These are phyloP conservation scores for Hansenula anomala DNA, from an alignment of 1,139 yeast species.

Conservation along the genomic window DNA sequence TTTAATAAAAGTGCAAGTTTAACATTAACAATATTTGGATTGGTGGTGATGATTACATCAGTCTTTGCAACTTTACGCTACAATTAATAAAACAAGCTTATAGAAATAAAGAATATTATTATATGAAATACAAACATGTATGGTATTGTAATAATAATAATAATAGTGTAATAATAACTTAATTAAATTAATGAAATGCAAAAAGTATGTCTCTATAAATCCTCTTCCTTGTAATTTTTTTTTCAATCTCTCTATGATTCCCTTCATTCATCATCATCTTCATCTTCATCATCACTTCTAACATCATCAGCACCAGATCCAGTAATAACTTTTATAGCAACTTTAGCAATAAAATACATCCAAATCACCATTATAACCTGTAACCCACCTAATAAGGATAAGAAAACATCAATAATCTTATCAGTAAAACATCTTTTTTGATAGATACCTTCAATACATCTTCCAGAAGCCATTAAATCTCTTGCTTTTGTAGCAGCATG, in stretches of 20 bases:
- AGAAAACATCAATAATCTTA: conserved; percentile 43
- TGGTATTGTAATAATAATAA: too few relatives aligned
- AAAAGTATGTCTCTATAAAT: too few relatives aligned
- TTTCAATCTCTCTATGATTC: neutral
- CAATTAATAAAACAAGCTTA: neutral
- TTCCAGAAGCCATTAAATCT: conserved; percentile 17
- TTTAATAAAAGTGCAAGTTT: conserved; percentile 55
- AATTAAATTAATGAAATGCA: too few relatives aligned
- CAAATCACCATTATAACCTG: conserved; percentile 67
- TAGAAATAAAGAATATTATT: too few relatives aligned
- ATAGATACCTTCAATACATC: conserved; percentile 17
- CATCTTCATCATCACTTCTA: conserved; percentile 74
- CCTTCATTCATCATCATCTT: conserved; percentile 14
- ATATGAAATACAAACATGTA: too few relatives aligned
- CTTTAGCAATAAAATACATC: conserved; percentile 70
- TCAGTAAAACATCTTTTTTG: conserved; percentile 58
- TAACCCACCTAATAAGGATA: conserved; percentile 55
- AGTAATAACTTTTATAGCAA: conserved; percentile 60
- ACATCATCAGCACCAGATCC: conserved; percentile 81
- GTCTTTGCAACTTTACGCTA: conserved; percentile 69
- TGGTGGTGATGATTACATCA: conserved; percentile 70
- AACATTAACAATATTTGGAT: conserved; percentile 66
- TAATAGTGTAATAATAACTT: too few relatives aligned
- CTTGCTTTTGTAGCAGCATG: conserved; percentile 35
- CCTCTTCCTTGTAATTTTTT: too few relatives aligned